Base-by-base conservation (phyloP, 129 eudicot species). In the Erigeron canadensis region DNA sequence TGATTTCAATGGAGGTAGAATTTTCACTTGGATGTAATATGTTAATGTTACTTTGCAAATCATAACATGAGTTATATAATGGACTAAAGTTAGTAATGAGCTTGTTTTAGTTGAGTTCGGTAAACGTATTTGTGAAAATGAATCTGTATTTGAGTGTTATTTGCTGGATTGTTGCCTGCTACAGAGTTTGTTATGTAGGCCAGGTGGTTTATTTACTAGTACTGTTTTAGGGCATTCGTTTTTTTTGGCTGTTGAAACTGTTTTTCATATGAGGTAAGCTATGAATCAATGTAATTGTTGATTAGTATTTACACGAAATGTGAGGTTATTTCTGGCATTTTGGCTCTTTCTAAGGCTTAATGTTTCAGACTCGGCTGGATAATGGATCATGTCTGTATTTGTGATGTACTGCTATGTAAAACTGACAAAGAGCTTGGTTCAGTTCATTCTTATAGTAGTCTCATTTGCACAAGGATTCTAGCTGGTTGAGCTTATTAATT, bases 321-420 rank as follows among this genome's bases (percentile, higher is more conserved):
- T 15, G 53, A 53, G 50, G 19, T 37, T 73, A 23, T 23, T 23
- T 23, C 34, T 23, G 34, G 40, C 39, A 63, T 73, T 73, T 73
- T 53, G 77, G 77, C 5, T 21, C 55, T 64, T 63, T 21, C 38
- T 40, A 64, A 22, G 65, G 56, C 54, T 50, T 56, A 64, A 10
- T 48, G 56, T 22, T 37, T 66, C 55, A 8, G 58, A 54, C 57
- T 66, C 10, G 37, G 18, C 23, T 9, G 55, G 10, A 10, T 34
- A 50, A 38, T 13, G 55, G 28, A 69, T 10, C 37, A 53, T 54
- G n/a, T 63, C 23, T 28, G 51, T 34, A 18, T 55, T 50, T 15
- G 65, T 64, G 65, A 40, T 64, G 46, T 53, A 63, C 53, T 74
- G 71, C 72, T 63, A 53, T n/a, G 17, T 13, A 22, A 51, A 62